A percentile compares a stretch with the other conserved stretches of the same genome.
These are phyloP conservation scores for Candolleomyces eurysporus DNA, from an alignment of 768 basidiomycete species.

Conservation along the genomic window DNA sequence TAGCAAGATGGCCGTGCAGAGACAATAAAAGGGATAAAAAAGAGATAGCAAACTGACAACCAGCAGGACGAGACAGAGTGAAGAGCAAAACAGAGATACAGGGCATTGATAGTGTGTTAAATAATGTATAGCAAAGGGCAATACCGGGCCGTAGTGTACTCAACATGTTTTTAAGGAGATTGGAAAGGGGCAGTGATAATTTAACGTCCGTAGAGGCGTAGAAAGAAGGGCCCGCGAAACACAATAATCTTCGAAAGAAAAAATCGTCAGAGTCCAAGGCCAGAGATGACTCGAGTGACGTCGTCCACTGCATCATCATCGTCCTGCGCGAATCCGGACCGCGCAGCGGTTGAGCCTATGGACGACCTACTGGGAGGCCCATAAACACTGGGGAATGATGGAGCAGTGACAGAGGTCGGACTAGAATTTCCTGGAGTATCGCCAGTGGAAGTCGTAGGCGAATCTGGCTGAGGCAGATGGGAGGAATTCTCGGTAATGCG, in stretches of 20 bases:
- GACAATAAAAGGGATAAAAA: constrained; percentile 5
- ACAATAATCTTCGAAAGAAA: neutral
- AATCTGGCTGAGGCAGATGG: constrained; percentile 67
- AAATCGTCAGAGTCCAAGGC: constrained; percentile 55
- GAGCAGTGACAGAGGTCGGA: constrained; percentile 74
- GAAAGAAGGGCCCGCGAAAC: neutral
- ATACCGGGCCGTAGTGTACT: constrained; percentile 1
- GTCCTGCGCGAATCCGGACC: constrained; percentile 1
- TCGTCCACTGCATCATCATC: constrained; percentile 40
- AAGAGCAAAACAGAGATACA: constrained; percentile 22
- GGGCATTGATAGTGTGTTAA: constrained; percentile 7
- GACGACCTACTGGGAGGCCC: constrained; percentile 44
- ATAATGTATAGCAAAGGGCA: neutral
- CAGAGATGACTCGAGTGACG: constrained; percentile 76
- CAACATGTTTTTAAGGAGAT: neutral
- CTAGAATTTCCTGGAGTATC: constrained; percentile 77
- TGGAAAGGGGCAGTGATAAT: neutral
- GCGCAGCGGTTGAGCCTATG: constrained; percentile 6
- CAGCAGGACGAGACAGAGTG: constrained; percentile 7
- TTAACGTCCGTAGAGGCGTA: constrained; percentile 6
- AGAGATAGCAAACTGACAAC: constrained; percentile 20
- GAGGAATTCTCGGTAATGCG: constrained; percentile 70
- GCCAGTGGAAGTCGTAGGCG: constrained; percentile 74
- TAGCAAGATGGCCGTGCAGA: neutral
- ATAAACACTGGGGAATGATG: constrained; percentile 85